Conservation (phyloP, 208 protist genomes). For the Plasmodiophora brassicae region DNA sequence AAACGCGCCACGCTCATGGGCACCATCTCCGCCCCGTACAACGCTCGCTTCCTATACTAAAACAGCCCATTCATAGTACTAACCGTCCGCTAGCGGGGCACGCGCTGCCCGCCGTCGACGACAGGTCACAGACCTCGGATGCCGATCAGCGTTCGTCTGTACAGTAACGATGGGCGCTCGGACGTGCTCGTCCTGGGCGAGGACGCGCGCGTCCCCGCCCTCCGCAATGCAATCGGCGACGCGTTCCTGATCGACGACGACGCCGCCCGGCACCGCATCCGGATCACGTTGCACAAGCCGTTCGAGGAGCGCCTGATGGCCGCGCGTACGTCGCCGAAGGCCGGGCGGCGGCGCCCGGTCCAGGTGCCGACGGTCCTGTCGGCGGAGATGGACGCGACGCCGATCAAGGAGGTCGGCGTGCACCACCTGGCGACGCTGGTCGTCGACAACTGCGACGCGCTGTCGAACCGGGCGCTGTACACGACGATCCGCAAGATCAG, state of each 20-base stretch:
- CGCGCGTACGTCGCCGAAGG: no score
- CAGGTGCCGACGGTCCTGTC: not conserved
- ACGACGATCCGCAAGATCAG: not conserved
- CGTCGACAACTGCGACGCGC: not conserved
- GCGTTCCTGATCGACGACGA: not conserved
- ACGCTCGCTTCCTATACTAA: no score
- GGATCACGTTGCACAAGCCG: not conserved
- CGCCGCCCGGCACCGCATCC: not conserved
- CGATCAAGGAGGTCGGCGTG: not conserved
- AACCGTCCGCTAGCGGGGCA: no score
- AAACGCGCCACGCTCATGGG: no score
- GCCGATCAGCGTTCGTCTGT: not conserved
- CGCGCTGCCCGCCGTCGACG: no score
- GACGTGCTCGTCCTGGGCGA: not conserved
- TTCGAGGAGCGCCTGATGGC: conserved; percentile 4
- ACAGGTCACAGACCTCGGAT: no score
- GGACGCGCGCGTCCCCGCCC: not conserved
- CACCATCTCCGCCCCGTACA: no score
- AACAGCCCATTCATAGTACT: no score
- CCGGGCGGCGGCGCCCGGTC: not conserved
- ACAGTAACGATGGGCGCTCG: not conserved
- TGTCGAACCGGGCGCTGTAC: not conserved
- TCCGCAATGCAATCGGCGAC: not conserved
- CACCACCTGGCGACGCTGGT: not conserved
- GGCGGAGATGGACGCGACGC: not conserved